These are phyloP conservation scores for Pythium rishiriense DNA, from an alignment of 352 stramenopile species.

Conservation along the genomic window DNA sequence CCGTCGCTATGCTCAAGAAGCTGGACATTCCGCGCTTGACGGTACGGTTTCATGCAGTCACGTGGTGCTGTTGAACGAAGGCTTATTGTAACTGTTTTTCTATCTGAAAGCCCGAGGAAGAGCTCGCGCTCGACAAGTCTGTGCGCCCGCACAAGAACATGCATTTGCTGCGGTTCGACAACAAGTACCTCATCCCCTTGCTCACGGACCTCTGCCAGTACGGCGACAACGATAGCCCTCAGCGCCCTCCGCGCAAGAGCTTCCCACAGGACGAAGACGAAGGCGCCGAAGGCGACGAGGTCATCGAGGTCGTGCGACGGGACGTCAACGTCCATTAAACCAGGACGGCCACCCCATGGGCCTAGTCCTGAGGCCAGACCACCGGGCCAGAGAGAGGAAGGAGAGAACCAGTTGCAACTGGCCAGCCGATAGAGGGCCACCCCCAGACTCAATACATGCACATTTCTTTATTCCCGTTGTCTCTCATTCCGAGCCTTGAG, in stretches of 20 bases:
- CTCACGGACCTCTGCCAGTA: slow-evolving; percentile 76
- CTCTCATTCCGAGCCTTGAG: background rate
- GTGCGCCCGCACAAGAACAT: slow-evolving; percentile 85
- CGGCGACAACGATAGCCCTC: slow-evolving; percentile 39
- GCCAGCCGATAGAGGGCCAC: background rate
- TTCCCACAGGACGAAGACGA: slow-evolving; percentile 41
- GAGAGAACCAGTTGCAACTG: too few relatives aligned
- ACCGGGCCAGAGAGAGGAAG: too few relatives aligned
- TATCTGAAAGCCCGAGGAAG: slow-evolving; percentile 71
- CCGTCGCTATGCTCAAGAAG: slow-evolving; percentile 84
- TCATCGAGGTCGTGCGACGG: slow-evolving; percentile 73
- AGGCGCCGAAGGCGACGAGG: slow-evolving; percentile 51
- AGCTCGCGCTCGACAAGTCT: slow-evolving; percentile 69
- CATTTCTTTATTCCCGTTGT: background rate
- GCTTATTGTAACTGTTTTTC: slow-evolving; percentile 4
- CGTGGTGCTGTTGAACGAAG: background rate
- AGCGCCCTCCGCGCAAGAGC: slow-evolving; percentile 42
- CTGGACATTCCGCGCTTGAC: slow-evolving; percentile 86
- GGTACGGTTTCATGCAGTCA: slow-evolving; percentile 34
- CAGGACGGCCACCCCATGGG: too few relatives aligned
- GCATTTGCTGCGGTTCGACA: slow-evolving; percentile 80
- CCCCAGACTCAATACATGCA: background rate
- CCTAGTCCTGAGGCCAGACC: too few relatives aligned
- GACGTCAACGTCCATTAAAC: slow-evolving; percentile 53
- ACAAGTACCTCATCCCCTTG: slow-evolving; percentile 84